phyloP scores from a whole-genome alignment of 495 filamentous ascomycete species.

The Lepidopterella palustris region DNA sequence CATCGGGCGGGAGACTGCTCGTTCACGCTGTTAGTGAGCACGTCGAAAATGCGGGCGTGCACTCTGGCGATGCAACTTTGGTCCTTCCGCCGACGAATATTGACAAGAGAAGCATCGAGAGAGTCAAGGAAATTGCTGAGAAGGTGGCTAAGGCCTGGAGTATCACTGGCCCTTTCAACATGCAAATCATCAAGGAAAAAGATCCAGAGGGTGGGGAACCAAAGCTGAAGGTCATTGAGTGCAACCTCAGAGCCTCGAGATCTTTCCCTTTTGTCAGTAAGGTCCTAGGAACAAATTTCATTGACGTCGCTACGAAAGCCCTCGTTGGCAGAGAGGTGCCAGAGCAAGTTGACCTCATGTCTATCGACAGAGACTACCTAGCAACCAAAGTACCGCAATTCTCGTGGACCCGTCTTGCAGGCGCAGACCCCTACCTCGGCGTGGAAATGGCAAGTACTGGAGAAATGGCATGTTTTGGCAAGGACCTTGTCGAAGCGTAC shows the following conservation, averaged over 20 bases:
- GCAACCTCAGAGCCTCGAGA: slow-evolving; percentile 93
- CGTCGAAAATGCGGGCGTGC: slow-evolving; percentile 92
- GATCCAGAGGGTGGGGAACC: slow-evolving; percentile 61
- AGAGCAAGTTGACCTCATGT: slow-evolving; percentile 82
- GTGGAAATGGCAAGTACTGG: slow-evolving; percentile 97
- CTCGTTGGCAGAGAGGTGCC: slow-evolving; percentile 83
- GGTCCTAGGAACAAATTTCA: slow-evolving; percentile 94
- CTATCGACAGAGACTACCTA: slow-evolving; percentile 76
- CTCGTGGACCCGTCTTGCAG: slow-evolving; percentile 97
- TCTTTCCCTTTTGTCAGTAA: slow-evolving; percentile 98
- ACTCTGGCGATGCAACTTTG: slow-evolving; percentile 88
- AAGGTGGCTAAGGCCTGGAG: slow-evolving; percentile 97
- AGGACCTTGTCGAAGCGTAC: slow-evolving; percentile 91
- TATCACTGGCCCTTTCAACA: slow-evolving; percentile 97
- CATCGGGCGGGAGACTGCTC: slow-evolving; percentile 75
- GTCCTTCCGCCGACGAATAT: slow-evolving; percentile 84
- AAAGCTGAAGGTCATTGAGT: slow-evolving; percentile 91
- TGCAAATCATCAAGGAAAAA: slow-evolving; percentile 97
- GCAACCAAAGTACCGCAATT: slow-evolving; percentile 98
- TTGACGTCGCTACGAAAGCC: slow-evolving; percentile 91
- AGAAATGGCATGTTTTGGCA: slow-evolving; percentile 98
- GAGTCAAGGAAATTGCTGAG: slow-evolving; percentile 87
- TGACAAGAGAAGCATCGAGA: slow-evolving; percentile 65
- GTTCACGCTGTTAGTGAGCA: slow-evolving; percentile 94
- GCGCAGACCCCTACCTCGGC: slow-evolving; percentile 93